A percentile compares a stretch with the other conserved stretches of the same genome.
Evolutionary conservation across 2,329 filamentous ascomycete genomes (phyloP).

Genomic region (Thermomyces lanuginosus): DNA sequence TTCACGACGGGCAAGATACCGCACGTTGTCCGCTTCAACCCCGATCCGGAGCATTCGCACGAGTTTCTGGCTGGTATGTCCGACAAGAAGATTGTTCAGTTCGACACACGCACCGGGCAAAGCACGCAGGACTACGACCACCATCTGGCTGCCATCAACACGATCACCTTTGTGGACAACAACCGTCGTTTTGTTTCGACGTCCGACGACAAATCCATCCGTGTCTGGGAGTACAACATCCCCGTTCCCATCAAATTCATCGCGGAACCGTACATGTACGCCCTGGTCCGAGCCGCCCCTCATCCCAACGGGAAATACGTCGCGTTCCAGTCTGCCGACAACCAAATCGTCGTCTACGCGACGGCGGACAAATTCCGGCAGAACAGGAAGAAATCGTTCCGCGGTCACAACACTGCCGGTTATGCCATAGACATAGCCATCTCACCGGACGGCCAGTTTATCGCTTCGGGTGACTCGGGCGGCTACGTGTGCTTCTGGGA

Average conservation of each 20-base stretch:
- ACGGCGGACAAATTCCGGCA: constrained; percentile 91
- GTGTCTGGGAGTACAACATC: constrained; percentile 97
- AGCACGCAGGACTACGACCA: constrained; percentile 96
- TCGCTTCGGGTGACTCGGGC: constrained; percentile 70
- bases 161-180: constrained; percentile 88
- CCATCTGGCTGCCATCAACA: constrained; percentile 94
- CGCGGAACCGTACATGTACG: constrained; percentile 94
- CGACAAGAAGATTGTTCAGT: constrained; percentile 97
- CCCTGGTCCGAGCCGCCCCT: constrained; percentile 67
- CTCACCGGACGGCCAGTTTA: constrained; percentile 79
- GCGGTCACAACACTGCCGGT: constrained; percentile 89
- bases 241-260: constrained; percentile 98
- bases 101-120: constrained; percentile 68
- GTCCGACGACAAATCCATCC: constrained; percentile 87
- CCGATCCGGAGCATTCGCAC: constrained; percentile 55
- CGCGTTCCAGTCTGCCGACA: constrained; percentile 83
- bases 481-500: constrained; percentile 96
- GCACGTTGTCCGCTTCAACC: constrained; percentile 89
- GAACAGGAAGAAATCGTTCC: constrained; percentile 92
- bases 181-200: constrained; percentile 95
- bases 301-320: constrained; percentile 91
- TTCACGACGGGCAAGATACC: constrained; percentile 92
- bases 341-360: constrained; percentile 92
- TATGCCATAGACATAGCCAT: constrained; percentile 81
- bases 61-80: constrained; percentile 96